Conservation (phyloP, 2,329 filamentous ascomycete genomes). For the Curvularia sp. region DNA sequence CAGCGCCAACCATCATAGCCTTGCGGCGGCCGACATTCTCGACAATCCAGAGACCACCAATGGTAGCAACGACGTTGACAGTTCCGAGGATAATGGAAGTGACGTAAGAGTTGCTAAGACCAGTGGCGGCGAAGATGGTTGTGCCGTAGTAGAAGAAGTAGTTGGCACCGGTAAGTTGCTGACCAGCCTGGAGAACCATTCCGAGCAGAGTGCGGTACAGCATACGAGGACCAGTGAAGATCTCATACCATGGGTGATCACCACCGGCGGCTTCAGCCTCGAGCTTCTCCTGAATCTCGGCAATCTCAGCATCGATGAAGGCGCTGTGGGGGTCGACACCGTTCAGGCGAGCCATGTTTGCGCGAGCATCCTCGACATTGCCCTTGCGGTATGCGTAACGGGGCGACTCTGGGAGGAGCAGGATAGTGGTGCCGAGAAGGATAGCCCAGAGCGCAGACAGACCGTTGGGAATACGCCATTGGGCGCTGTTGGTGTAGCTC, state of each 20-base stretch:
- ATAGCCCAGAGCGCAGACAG: constrained; percentile 64
- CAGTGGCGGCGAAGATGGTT: constrained; percentile 54
- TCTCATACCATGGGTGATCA: constrained; percentile 60
- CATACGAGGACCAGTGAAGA: constrained; percentile 71
- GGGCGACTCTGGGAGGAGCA: constrained; percentile 64
- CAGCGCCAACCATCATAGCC: constrained; percentile 55
- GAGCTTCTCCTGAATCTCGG: constrained; percentile 64
- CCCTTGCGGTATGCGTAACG: constrained; percentile 65
- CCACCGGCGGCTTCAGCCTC: constrained; percentile 57
- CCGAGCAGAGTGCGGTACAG: constrained; percentile 69
- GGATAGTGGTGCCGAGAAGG: constrained; percentile 61
- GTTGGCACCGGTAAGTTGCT: constrained; percentile 73
- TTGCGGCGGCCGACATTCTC: constrained; percentile 57
- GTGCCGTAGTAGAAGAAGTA: constrained; percentile 54
- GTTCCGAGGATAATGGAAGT: constrained; percentile 58
- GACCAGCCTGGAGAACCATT: constrained; percentile 68
- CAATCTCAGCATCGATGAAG: constrained; percentile 60
- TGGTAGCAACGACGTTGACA: constrained; percentile 59
- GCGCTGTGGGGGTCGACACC: constrained; percentile 63
- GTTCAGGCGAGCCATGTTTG: constrained; percentile 62
- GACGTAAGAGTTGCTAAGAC: constrained; percentile 54
- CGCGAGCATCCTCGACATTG: constrained; percentile 58
- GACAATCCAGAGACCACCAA: constrained; percentile 56
- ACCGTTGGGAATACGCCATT: constrained; percentile 71
- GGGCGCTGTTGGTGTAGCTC: constrained; percentile 55